phyloP scores from a whole-genome alignment of 495 filamentous ascomycete species.

The Penicillium pancosmium region DNA sequence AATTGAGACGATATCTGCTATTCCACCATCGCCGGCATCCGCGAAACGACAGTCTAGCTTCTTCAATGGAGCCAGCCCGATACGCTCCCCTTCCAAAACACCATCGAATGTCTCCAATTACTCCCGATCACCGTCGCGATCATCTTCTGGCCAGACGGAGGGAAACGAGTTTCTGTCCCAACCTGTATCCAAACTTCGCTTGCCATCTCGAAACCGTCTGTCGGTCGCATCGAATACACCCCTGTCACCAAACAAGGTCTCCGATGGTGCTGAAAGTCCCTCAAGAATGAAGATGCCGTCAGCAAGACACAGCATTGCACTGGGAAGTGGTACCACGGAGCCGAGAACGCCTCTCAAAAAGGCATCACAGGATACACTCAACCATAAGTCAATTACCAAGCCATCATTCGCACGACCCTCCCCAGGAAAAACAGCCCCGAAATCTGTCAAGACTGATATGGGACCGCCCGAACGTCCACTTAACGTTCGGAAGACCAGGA shows the following conservation, averaged over 20 bases:
- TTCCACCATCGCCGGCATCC: conserved; percentile 66
- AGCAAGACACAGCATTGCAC: conserved; percentile 25
- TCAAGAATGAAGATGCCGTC: conserved; percentile 31
- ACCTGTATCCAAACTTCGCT: conserved; percentile 33
- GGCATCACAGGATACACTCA: conserved; percentile 19
- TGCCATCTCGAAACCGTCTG: conserved; percentile 36
- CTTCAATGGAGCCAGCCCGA: conserved; percentile 59
- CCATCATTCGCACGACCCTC: conserved; percentile 58
- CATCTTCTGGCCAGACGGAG: conserved; percentile 34
- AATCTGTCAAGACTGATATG: conserved; percentile 49
- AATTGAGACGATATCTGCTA: conserved; percentile 64
- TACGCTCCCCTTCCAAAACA: conserved; percentile 57
- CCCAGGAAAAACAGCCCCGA: conserved; percentile 55
- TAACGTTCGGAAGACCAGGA: conserved; percentile 51
- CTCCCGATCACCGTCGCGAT: conserved; percentile 52
- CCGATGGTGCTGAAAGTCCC: conserved; percentile 28
- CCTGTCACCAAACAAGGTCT: conserved; percentile 13
- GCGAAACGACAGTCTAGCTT: conserved; percentile 60
- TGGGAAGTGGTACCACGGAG: conserved; percentile 10
- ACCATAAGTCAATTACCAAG: conserved; percentile 52
- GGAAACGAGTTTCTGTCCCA: conserved; percentile 30
- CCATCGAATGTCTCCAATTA: conserved; percentile 55
- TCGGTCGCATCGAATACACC: conserved; percentile 23
- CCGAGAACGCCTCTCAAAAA: conserved; percentile 19
- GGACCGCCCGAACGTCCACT: conserved; percentile 51